Base-by-base conservation (phyloP, 2,329 filamentous ascomycete species). In the Sporothrix phasma region DNA sequence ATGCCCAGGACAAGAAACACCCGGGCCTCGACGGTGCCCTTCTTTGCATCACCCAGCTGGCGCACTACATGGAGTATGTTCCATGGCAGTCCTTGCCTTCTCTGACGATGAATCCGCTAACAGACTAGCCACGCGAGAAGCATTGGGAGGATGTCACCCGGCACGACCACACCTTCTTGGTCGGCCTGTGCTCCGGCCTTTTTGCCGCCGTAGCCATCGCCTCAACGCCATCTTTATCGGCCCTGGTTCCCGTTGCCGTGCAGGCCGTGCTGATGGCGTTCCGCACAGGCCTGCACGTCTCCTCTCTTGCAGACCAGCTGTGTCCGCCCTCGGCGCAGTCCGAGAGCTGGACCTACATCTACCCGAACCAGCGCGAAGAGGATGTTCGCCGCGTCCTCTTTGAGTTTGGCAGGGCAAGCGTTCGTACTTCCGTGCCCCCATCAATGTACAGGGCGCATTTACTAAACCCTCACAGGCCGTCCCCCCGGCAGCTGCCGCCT, bases 201-300 rank as follows among this genome's bases (percentile, higher is more conserved):
- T 83, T 89, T 69, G 86, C 87, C n/a, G 87, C 84, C n/a, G 78
- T 83, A 13, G 87, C 85, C 17, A 82, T 89, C 64, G 82, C 86
- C 13, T 85, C 83, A 24, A 81, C 86, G 37, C 81, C 81, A 65
- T 86, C 84, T 5, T 76, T 88, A 56, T 83, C 82, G 19, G 79
- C 84, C 54, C 76, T 90, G 41, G 77, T 88, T 24, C 81, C 81
- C 6, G 77, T 89, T 60, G 86, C 81, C 61, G 80, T 87, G 17
- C 83, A 88, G 71, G 79, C 83, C 29, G 84, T 88, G 26, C 78
- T 87, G 67, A 80, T 89, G 71, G 83, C 86, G 49, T 90, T 89
- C 76, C 80, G 86, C 66, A 80, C 81, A 17, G 87, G 86, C 56
- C 75, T 82, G 26, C 79, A 85, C 68, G 82, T 85, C 61, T 74